Evolutionary conservation across 1,139 yeast genomes (phyloP).

Genomic region (Debaryomycetaceae sp.): DNA sequence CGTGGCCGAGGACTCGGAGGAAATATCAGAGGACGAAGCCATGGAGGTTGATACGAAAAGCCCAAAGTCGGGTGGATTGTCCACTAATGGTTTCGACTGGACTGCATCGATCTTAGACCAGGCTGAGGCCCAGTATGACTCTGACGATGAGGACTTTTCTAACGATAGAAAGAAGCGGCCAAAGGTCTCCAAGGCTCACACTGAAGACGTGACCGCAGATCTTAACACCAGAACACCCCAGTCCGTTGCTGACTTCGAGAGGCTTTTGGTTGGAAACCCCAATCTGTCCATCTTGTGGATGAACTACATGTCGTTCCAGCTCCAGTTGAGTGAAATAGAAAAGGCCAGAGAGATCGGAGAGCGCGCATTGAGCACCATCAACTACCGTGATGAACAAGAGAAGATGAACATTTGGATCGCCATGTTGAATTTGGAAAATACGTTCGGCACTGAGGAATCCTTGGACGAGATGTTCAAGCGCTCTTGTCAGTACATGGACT

Average conservation of each 20-base stretch:
- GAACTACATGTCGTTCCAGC: slow-evolving; percentile 97
- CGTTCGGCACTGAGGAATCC: slow-evolving; percentile 84
- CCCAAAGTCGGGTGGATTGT: slow-evolving; percentile 46
- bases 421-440: slow-evolving; percentile 84
- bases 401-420: slow-evolving; percentile 96
- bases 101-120: slow-evolving; percentile 85
- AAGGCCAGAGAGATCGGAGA: slow-evolving; percentile 92
- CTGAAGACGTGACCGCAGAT: slow-evolving; percentile 81
- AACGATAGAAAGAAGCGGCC: slow-evolving; percentile 41
- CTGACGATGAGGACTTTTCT: slow-evolving; percentile 55
- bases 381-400: slow-evolving; percentile 89
- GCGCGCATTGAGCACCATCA: slow-evolving; percentile 86
- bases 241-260: slow-evolving; percentile 85
- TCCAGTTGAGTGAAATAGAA: slow-evolving; percentile 88
- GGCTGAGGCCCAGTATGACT: slow-evolving; percentile 53
- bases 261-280: slow-evolving; percentile 86
- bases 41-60: slow-evolving; percentile 16
- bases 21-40: slow-evolving; percentile 16
- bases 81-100: slow-evolving; percentile 90
- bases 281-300: slow-evolving; percentile 94
- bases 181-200: slow-evolving; percentile 39
- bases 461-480: slow-evolving; percentile 76
- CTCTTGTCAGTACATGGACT: slow-evolving; percentile 88
- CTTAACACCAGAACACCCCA: slow-evolving; percentile 84
- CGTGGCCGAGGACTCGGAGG: slow-evolving; percentile 18